Percentiles rank a stretch among this genome's conserved stretches.
Conservation (phyloP, 139 green algal species). For the Penium margaritaceum region DNA sequence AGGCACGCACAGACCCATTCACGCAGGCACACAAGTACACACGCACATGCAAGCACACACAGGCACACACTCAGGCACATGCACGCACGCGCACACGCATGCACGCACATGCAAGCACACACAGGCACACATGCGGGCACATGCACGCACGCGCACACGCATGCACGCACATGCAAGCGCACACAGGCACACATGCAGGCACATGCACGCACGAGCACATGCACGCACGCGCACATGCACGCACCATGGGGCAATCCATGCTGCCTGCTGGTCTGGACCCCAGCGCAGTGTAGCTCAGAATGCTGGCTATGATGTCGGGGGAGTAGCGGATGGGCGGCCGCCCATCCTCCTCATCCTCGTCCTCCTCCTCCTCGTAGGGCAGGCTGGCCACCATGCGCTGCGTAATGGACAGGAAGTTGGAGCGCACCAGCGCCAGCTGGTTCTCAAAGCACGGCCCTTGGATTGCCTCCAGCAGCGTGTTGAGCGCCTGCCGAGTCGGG, state of each 20-base stretch:
- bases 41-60: no score
- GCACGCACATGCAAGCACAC: no score
- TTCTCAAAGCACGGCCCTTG: constrained; percentile 27
- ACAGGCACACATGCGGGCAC: no score
- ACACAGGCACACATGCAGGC: no score
- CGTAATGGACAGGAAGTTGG: constrained; percentile 15
- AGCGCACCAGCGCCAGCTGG: constrained; percentile 14
- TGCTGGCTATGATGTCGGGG: background rate
- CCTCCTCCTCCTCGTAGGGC: constrained; percentile 7
- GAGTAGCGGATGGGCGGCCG: constrained; percentile 1
- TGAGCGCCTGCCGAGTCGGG: constrained; percentile 2
- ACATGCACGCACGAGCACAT: no score
- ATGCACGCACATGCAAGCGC: no score
- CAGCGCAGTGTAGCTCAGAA: background rate
- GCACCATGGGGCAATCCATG: background rate
- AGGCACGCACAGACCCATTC: no score
- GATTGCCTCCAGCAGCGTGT: constrained; percentile 17
- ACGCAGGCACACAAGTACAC: no score
- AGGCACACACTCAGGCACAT: no score
- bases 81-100: no score
- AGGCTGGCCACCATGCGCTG: background rate
- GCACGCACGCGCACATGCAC: background rate
- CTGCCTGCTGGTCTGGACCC: background rate
- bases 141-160: no score
- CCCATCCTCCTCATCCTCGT: background rate